phyloP scores from a whole-genome alignment of 208 protist genomes.

The Herpetomonas samuelpessoai region DNA sequence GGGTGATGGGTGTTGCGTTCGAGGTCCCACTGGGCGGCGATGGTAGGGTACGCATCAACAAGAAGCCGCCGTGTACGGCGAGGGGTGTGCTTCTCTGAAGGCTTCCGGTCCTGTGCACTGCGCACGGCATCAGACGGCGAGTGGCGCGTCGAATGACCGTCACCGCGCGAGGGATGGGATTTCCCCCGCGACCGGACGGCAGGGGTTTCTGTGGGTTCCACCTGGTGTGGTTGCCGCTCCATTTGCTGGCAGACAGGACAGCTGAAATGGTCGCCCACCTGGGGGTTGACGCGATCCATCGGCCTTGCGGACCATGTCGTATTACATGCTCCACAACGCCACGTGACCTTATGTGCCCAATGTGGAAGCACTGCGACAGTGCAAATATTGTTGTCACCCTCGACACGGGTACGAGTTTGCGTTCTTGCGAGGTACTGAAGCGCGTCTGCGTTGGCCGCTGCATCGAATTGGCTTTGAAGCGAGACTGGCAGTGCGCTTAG shows the following conservation, averaged over 20 bases:
- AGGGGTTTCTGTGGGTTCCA: neutral
- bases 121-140: too few relatives aligned
- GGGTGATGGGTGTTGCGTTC: slow-evolving; percentile 40
- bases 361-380: slow-evolving; percentile 22
- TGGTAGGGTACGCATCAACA: slow-evolving; percentile 31
- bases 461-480: slow-evolving; percentile 39
- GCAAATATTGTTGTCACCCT: neutral
- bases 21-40: slow-evolving; percentile 71
- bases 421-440: slow-evolving; percentile 22
- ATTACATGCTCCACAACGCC: slow-evolving; percentile 44
- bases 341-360: slow-evolving; percentile 52
- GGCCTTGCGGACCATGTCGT: slow-evolving; percentile 54
- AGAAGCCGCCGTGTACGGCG: neutral
- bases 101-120: slow-evolving; percentile 8
- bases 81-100: neutral
- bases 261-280: slow-evolving; percentile 34
- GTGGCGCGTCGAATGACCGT: too few relatives aligned
- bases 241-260: slow-evolving; percentile 41
- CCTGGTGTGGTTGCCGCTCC: neutral
- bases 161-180: too few relatives aligned
- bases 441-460: slow-evolving; percentile 20
- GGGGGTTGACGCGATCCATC: slow-evolving; percentile 44
- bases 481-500: slow-evolving; percentile 19
- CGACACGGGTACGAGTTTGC: neutral
- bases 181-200: too few relatives aligned